Base-by-base conservation (phyloP, 257 asterid species). In the Cynanchum wilfordii region DNA sequence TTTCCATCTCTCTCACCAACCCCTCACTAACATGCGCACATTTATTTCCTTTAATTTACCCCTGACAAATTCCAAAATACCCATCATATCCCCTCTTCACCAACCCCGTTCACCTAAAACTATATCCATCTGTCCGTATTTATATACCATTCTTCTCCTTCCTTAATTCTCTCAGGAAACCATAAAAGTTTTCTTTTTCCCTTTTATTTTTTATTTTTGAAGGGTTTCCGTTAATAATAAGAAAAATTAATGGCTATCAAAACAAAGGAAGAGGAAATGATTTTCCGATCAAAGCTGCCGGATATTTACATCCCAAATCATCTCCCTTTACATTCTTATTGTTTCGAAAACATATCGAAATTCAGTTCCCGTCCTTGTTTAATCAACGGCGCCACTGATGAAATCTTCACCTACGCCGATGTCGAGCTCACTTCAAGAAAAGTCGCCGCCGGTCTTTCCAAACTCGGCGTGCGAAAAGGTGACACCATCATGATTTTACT, bases 401-500 rank as follows among this genome's bases (percentile, higher is more conserved):
- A 86, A 27, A 82, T 81, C 20, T 82, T 71, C 72, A 87, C 96
- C 2, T 93, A 86, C 76, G 88, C 65, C 0, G 86, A 88, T 4
- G 98, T 94, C 17, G 96, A 94, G 30, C 77, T 77, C 24, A 80
- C 60, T 0, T 77, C 96, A 0, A 62, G 87, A 9, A 84, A 66
- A 51, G 91, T 85, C 2, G 97, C 84, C 22, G 73, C 88, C 3
- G 97, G 95, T 4, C 81, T 94, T 4, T 71, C 76, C 81, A 88
- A 79, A 50, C 84, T 83, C 40, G 97, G 98, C 20, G 42, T 94
- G 70, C 69, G 76, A 10, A 87, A 82, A 25, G 91, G 94, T 3
- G 99, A 91, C 38, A 85, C 89, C 25, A 71, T 94, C 85, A 91
- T 94, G 98, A 76, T 94, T 73, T 85, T 91, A 67, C 93, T 94